Evolutionary conservation across 2,329 filamentous ascomycete genomes (phyloP).

Genomic region (Fusarium sp.): DNA sequence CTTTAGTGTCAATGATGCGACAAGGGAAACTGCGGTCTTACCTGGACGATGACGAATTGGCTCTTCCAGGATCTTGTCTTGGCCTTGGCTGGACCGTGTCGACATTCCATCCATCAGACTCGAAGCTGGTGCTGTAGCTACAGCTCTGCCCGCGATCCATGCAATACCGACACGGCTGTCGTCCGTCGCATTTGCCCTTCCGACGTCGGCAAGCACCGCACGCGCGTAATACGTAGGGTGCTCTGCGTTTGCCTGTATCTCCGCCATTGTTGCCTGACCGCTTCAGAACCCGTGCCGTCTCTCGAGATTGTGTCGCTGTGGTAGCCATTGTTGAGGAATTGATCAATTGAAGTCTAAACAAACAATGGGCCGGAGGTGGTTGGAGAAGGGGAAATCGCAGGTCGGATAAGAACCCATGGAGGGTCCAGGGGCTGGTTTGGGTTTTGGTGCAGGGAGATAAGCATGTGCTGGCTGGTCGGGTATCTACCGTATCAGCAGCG

Average conservation of each 20-base stretch:
- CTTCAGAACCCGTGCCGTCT: not conserved
- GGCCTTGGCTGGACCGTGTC: not conserved
- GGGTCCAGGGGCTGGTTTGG: not conserved
- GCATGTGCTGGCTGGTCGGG: not conserved
- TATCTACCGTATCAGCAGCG: not conserved
- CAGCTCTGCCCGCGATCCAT: conserved; percentile 24
- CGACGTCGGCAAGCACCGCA: conserved; percentile 41
- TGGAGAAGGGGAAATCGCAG: not conserved
- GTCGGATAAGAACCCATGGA: not conserved
- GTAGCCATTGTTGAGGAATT: not conserved
- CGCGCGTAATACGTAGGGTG: conserved; percentile 38
- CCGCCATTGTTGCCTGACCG: not conserved
- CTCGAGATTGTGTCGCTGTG: not conserved
- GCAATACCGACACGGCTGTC: conserved; percentile 36
- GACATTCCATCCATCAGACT: not conserved
- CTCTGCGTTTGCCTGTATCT: conserved; percentile 16
- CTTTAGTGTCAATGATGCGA: not conserved
- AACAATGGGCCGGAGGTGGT: not conserved
- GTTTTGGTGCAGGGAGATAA: not conserved
- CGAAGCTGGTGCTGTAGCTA: conserved; percentile 14
- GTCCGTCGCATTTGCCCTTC: conserved; percentile 41
- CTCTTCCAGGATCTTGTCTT: not conserved
- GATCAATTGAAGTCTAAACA: not conserved
- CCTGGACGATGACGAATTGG: not conserved
- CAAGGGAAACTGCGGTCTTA: not conserved